Evolutionary conservation across 164 flowering plant genomes (phyloP).

Genomic region (grape (Vitis vinifera)): DNA sequence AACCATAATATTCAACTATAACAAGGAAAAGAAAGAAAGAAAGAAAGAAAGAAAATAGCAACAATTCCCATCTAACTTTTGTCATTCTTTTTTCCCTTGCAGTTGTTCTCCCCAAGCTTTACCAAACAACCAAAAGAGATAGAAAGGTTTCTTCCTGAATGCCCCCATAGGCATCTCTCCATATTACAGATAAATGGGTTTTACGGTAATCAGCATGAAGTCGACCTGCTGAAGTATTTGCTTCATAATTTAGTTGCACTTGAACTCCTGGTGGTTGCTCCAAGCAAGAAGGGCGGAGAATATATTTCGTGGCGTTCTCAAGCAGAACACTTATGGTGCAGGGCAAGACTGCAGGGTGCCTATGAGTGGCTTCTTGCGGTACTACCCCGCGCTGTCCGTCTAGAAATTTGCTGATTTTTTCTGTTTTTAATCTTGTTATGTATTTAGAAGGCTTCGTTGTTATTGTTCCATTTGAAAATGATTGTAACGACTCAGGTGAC

Average conservation of each 20-base stretch:
- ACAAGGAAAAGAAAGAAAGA: too few species aligned
- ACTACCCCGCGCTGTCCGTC: background rate
- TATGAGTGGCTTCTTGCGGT: constrained; percentile 3
- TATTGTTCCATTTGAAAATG: too few species aligned
- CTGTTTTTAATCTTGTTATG: background rate
- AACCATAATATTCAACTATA: too few species aligned
- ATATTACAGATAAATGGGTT: constrained; percentile 14
- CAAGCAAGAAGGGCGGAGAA: constrained; percentile 6
- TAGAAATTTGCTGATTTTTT: background rate
- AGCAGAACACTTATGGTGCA: background rate
- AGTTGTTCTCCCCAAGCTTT: constrained; percentile 14
- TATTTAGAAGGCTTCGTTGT: too few species aligned
- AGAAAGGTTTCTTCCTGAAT: constrained; percentile 6
- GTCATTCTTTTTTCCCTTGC: background rate
- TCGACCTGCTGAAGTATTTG: constrained; percentile 1
- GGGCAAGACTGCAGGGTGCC: background rate
- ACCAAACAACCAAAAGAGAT: constrained; percentile 2
- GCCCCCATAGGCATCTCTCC: constrained; percentile 10
- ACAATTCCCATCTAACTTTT: too few species aligned
- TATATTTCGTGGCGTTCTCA: background rate
- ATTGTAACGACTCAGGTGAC: too few species aligned
- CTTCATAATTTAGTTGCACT: constrained; percentile 1
- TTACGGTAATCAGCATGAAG: constrained; percentile 16
- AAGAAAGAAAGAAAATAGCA: too few species aligned
- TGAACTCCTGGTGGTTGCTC: background rate